Conservation (phyloP, 2,329 filamentous ascomycete species). For the Pyrenochaeta sp. region DNA sequence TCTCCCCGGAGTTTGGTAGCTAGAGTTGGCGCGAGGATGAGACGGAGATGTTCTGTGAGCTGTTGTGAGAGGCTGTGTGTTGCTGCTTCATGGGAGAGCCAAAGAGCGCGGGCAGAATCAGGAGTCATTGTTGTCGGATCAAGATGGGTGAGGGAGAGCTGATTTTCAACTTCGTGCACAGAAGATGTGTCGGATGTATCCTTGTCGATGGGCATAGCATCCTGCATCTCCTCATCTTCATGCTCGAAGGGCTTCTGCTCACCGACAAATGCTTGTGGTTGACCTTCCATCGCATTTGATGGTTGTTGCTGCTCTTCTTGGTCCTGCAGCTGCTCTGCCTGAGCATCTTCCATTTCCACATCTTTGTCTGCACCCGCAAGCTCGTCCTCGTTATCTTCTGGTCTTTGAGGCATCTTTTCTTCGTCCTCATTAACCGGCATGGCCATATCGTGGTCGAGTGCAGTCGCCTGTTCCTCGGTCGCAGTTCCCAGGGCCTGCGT, state of each 20-base stretch:
- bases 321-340: constrained; percentile 30
- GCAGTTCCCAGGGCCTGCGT: constrained; percentile 91
- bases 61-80: constrained; percentile 88
- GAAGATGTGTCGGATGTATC: constrained; percentile 45
- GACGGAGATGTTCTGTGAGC: constrained; percentile 90
- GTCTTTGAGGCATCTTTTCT: constrained; percentile 41
- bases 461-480: constrained; percentile 83
- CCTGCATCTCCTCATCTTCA: constrained; percentile 46
- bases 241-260: constrained; percentile 47
- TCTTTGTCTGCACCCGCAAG: constrained; percentile 33
- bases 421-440: constrained; percentile 70
- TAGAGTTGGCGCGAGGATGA: constrained; percentile 93
- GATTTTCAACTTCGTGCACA: constrained; percentile 58
- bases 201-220: constrained; percentile 45
- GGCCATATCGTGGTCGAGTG: constrained; percentile 87
- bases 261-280: constrained; percentile 55
- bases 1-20: constrained; percentile 96
- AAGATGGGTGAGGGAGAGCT: constrained; percentile 78
- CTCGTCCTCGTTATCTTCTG: constrained; percentile 42
- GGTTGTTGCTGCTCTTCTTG: constrained; percentile 35
- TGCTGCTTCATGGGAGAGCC: constrained; percentile 82
- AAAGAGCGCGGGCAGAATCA: constrained; percentile 74
- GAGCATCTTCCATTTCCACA: constrained; percentile 55
- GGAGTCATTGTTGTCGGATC: constrained; percentile 51
- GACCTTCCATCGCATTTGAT: constrained; percentile 38